Percentiles rank a stretch among this genome's conserved stretches.
Evolutionary conservation across 768 basidiomycete species (phyloP).

Genomic region (Clitopilus passeckerianus): DNA sequence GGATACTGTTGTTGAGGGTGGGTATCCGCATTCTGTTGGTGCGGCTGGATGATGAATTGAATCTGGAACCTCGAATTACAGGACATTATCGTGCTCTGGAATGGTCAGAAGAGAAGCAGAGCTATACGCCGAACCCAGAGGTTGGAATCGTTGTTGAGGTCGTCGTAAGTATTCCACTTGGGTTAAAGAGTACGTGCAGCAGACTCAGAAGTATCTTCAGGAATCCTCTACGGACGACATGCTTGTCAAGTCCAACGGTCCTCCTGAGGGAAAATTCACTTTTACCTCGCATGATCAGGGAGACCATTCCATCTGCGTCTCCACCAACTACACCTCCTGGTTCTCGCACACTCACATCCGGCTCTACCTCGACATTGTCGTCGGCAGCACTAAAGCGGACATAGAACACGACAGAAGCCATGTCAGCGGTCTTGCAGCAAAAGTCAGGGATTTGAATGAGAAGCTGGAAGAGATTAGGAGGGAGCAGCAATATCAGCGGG

Average conservation of each 20-base stretch:
- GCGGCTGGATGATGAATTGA: neutral
- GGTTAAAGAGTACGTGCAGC: neutral
- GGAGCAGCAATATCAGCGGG: constrained; percentile 97
- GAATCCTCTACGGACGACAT: constrained; percentile 79
- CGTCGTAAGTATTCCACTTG: constrained; percentile 49
- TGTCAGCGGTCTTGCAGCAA: constrained; percentile 73
- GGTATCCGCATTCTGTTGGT: neutral
- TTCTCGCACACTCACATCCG: constrained; percentile 85
- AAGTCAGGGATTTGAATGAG: constrained; percentile 88
- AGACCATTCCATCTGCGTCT: constrained; percentile 96
- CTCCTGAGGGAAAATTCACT: constrained; percentile 88
- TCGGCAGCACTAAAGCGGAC: constrained; percentile 85
- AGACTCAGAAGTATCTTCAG: constrained; percentile 31
- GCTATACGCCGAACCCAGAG: constrained; percentile 65
- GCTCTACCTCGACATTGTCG: constrained; percentile 90
- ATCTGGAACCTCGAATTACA: constrained; percentile 22
- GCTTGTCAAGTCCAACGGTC: constrained; percentile 88
- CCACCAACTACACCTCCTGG: constrained; percentile 90
- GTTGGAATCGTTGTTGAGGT: constrained; percentile 91
- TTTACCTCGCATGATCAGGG: constrained; percentile 97
- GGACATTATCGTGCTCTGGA: constrained; percentile 92
- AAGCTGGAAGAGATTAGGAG: constrained; percentile 90
- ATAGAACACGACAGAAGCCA: constrained; percentile 84
- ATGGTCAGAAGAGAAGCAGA: constrained; percentile 73
- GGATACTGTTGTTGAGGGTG: constrained; percentile 94